Conservation (phyloP, 2,329 filamentous ascomycete genomes). For the Penicillium brevicompactum region DNA sequence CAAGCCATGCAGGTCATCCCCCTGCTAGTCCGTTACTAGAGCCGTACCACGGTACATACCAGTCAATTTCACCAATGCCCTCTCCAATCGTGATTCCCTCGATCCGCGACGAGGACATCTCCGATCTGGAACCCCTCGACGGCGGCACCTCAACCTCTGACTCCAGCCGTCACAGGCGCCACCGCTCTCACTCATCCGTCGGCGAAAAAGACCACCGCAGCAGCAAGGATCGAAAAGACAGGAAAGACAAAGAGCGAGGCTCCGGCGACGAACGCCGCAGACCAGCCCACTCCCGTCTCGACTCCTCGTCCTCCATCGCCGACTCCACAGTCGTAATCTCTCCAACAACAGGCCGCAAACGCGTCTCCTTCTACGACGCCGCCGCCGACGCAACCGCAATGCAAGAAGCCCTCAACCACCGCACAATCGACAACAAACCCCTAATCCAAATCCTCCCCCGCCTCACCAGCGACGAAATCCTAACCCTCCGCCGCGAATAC, state of each 20-base stretch:
- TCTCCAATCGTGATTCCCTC: slow-evolving; percentile 68
- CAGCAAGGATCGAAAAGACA: slow-evolving; percentile 23
- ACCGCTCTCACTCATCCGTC: slow-evolving; percentile 28
- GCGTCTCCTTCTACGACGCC: slow-evolving; percentile 79
- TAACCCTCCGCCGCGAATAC: slow-evolving; percentile 84
- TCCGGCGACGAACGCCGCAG: slow-evolving; percentile 27
- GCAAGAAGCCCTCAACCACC: slow-evolving; percentile 71
- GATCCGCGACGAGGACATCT: slow-evolving; percentile 58
- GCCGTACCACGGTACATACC: slow-evolving; percentile 90
- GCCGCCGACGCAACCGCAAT: slow-evolving; percentile 76
- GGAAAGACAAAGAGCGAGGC: slow-evolving; percentile 35
- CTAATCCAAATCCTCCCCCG: slow-evolving; percentile 83
- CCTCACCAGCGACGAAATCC: slow-evolving; percentile 82
- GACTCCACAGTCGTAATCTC: slow-evolving; percentile 43
- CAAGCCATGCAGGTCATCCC: slow-evolving; percentile 47
- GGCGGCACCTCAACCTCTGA: slow-evolving; percentile 28
- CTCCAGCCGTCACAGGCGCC: slow-evolving; percentile 28
- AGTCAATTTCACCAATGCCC: slow-evolving; percentile 92
- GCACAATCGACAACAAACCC: slow-evolving; percentile 67
- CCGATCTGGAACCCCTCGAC: slow-evolving; percentile 51
- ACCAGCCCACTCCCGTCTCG: slow-evolving; percentile 29
- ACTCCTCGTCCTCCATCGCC: slow-evolving; percentile 27
- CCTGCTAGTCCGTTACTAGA: slow-evolving; percentile 85
- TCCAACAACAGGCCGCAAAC: slow-evolving; percentile 57
- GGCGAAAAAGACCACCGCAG: slow-evolving; percentile 18